Conservation (phyloP, 768 basidiomycete genomes). For the Termitomyces sp. region DNA sequence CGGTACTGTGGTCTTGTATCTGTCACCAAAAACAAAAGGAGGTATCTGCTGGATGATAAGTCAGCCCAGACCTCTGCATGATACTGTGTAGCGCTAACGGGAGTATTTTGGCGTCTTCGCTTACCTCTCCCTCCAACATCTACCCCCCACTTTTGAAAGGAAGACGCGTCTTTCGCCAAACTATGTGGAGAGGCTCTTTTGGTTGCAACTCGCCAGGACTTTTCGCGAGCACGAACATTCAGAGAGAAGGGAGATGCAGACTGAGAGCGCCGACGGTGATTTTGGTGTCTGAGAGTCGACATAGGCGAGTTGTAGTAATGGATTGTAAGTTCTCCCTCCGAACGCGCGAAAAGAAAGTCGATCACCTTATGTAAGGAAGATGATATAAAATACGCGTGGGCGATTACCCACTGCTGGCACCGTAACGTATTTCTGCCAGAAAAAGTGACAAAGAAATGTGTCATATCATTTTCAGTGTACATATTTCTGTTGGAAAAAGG, state of each 20-base stretch:
- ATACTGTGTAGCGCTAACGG: slow-evolving; percentile 28
- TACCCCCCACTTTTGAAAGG: slow-evolving; percentile 43
- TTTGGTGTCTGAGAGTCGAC: slow-evolving; percentile 28
- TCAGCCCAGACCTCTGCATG: slow-evolving; percentile 1
- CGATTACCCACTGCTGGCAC: too few species aligned
- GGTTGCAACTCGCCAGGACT: slow-evolving; percentile 34
- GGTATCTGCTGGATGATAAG: slow-evolving; percentile 12
- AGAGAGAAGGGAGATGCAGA: slow-evolving; percentile 39
- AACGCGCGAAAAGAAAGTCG: slow-evolving; percentile 1
- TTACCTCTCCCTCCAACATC: slow-evolving; percentile 52
- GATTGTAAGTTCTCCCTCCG: neutral
- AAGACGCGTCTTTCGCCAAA: slow-evolving; percentile 21
- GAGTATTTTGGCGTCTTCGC: slow-evolving; percentile 40
- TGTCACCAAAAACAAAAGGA: slow-evolving; percentile 9
- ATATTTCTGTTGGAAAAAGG: too few species aligned
- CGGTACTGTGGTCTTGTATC: slow-evolving; percentile 11
- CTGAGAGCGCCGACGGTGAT: slow-evolving; percentile 47
- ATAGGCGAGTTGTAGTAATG: slow-evolving; percentile 7
- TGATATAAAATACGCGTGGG: slow-evolving; percentile 2
- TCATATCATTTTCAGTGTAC: too few species aligned
- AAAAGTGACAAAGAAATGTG: too few species aligned
- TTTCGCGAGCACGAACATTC: slow-evolving; percentile 26
- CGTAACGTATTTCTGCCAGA: too few species aligned
- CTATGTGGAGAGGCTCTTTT: slow-evolving; percentile 45
- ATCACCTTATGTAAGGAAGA: slow-evolving; percentile 5